Conservation (phyloP, 768 basidiomycete species). For the Tricholoma sp. region DNA sequence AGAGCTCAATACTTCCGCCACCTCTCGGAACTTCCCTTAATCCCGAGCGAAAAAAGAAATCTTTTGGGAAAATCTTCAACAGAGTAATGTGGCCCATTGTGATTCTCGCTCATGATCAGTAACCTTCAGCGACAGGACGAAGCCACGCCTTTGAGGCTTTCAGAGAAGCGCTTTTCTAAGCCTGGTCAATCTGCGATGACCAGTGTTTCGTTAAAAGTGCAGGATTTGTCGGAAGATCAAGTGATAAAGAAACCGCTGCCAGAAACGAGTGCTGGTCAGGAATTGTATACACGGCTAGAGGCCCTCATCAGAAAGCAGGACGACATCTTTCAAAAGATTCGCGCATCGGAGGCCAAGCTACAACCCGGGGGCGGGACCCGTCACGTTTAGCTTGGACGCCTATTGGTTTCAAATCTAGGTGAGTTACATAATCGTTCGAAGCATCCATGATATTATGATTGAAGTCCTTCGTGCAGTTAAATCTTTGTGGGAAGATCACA, state of each 20-base stretch:
- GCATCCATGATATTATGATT: background rate
- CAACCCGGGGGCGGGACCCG: background rate
- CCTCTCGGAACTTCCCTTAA: background rate
- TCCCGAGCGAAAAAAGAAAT: background rate
- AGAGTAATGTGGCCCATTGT: background rate
- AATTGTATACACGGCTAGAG: constrained; percentile 6
- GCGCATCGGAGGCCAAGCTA: background rate
- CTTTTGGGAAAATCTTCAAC: background rate
- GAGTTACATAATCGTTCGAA: background rate
- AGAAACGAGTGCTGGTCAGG: constrained; percentile 7
- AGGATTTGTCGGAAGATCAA: constrained; percentile 1
- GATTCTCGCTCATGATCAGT: background rate
- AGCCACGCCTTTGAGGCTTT: background rate
- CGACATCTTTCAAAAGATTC: background rate
- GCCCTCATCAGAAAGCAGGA: constrained; percentile 7
- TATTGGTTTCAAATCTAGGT: background rate
- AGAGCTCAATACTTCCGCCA: background rate
- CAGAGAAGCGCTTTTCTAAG: background rate
- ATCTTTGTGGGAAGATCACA: background rate
- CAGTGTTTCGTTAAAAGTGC: background rate
- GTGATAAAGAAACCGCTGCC: constrained; percentile 10
- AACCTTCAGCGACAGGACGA: background rate
- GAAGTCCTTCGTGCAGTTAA: background rate
- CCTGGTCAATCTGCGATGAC: background rate
- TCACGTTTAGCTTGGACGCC: background rate